These are phyloP conservation scores for Chrysoporthe cubensis DNA, from an alignment of 2,329 filamentous ascomycete species.

Conservation along the genomic window DNA sequence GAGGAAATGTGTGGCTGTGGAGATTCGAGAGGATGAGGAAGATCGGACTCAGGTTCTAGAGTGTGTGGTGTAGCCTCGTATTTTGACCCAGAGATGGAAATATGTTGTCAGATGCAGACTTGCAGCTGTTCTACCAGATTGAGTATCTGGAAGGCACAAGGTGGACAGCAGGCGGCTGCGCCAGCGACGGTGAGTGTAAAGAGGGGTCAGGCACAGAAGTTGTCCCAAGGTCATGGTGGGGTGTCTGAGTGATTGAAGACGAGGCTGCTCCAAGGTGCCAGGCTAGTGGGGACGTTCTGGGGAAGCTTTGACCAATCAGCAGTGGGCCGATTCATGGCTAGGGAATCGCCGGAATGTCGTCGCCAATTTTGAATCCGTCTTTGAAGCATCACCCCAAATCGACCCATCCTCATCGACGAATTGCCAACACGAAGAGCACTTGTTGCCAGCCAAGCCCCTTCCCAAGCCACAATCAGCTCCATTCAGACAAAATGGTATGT, in stretches of 20 bases:
- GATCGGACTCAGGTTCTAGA: not conserved
- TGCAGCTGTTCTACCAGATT: not conserved
- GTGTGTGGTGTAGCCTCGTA: not conserved
- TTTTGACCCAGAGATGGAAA: not conserved
- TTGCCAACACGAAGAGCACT: slow-evolving; percentile 19
- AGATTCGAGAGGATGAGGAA: not conserved
- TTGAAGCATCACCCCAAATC: slow-evolving; percentile 18
- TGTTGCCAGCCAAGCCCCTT: slow-evolving; percentile 14
- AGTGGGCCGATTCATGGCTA: slow-evolving; percentile 21
- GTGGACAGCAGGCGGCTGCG: not conserved
- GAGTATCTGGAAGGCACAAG: not conserved
- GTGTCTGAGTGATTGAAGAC: slow-evolving; percentile 1
- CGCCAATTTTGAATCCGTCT: slow-evolving; percentile 28
- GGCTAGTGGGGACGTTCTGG: slow-evolving; percentile 18
- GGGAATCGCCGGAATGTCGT: slow-evolving; percentile 26
- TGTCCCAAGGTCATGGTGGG: slow-evolving; percentile 16
- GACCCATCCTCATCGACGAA: slow-evolving; percentile 24
- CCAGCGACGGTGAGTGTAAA: too few relatives aligned
- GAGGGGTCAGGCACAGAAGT: slow-evolving; percentile 1
- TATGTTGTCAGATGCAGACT: not conserved
- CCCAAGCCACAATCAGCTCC: slow-evolving; percentile 20
- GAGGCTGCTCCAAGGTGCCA: slow-evolving; percentile 4
- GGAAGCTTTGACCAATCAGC: slow-evolving; percentile 29
- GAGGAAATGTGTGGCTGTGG: not conserved
- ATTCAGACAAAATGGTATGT: slow-evolving; percentile 61